Conservation (phyloP, 2,329 filamentous ascomycete genomes). For the Microcera coccophila region DNA sequence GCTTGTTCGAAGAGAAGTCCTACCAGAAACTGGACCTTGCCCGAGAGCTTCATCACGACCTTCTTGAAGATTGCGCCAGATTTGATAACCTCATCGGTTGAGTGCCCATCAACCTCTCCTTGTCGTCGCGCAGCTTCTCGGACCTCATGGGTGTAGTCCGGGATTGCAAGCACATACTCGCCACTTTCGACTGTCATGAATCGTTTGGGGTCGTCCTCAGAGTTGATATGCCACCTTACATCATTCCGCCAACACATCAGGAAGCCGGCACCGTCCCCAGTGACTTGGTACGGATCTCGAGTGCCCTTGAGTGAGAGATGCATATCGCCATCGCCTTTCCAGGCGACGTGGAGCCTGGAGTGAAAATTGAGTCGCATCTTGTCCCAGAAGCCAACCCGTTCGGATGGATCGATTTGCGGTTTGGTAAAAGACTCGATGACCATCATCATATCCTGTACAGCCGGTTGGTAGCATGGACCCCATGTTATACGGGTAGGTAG, state of each 20-base stretch:
- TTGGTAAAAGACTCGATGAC: slow-evolving; percentile 97
- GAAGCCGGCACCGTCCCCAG: slow-evolving; percentile 88
- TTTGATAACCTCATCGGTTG: slow-evolving; percentile 61
- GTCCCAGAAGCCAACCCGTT: slow-evolving; percentile 96
- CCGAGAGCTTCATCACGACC: slow-evolving; percentile 96
- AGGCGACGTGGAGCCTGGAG: slow-evolving; percentile 80
- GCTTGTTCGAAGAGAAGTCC: slow-evolving; percentile 91
- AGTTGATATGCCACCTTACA: slow-evolving; percentile 80
- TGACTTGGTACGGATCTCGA: slow-evolving; percentile 89
- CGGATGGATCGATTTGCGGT: slow-evolving; percentile 87
- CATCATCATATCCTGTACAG: slow-evolving; percentile 99
- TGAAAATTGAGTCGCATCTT: slow-evolving; percentile 95
- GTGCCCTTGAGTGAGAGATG: slow-evolving; percentile 89
- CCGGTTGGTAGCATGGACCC: slow-evolving; percentile 96
- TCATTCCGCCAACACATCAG: slow-evolving; percentile 98
- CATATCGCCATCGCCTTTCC: slow-evolving; percentile 94
- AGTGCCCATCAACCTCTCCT: slow-evolving; percentile 56
- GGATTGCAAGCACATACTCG: slow-evolving; percentile 90
- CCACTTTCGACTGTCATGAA: slow-evolving; percentile 96
- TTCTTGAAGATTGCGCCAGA: slow-evolving; percentile 90
- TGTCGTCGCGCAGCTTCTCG: slow-evolving; percentile 55
- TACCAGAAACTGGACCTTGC: slow-evolving; percentile 88
- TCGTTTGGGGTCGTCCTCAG: slow-evolving; percentile 79
- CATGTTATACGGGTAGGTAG: slow-evolving; percentile 91
- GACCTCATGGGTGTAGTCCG: slow-evolving; percentile 86